phyloP scores from a whole-genome alignment of 2,329 filamentous ascomycete species.

The Fusarium sp. region DNA sequence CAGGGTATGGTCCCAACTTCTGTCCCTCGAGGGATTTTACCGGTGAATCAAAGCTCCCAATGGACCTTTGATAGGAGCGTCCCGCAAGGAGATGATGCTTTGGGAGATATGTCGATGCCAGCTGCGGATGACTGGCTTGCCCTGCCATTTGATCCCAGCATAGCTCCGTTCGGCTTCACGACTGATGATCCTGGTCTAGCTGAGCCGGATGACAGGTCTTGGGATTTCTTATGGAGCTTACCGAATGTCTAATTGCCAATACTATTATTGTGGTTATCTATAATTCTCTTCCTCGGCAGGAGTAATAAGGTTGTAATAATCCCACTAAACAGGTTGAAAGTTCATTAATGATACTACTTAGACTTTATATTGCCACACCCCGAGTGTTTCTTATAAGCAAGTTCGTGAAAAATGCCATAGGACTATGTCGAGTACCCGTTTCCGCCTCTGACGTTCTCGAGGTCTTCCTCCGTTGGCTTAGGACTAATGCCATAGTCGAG shows the following conservation, averaged over 20 bases:
- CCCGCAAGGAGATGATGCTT: accelerated
- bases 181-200: background rate
- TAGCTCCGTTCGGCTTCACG: background rate
- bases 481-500: too few species aligned
- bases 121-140: conserved; percentile 5
- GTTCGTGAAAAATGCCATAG: too few species aligned
- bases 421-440: too few species aligned
- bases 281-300: too few species aligned
- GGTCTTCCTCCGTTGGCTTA: too few species aligned
- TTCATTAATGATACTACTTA: too few species aligned
- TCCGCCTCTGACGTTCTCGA: too few species aligned
- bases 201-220: background rate
- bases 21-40: conserved; percentile 13
- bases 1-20: conserved; percentile 21
- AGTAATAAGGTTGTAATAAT: too few species aligned
- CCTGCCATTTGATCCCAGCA: background rate
- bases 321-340: too few species aligned
- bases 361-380: too few species aligned
- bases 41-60: background rate
- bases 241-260: background rate
- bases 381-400: too few species aligned
- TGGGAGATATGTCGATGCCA: background rate
- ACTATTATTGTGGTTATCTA: too few species aligned
- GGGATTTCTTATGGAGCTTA: conserved; percentile 9
- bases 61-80: background rate